Evolutionary conservation across 768 basidiomycete genomes (phyloP).

Genomic region (Agaricus blazei): DNA sequence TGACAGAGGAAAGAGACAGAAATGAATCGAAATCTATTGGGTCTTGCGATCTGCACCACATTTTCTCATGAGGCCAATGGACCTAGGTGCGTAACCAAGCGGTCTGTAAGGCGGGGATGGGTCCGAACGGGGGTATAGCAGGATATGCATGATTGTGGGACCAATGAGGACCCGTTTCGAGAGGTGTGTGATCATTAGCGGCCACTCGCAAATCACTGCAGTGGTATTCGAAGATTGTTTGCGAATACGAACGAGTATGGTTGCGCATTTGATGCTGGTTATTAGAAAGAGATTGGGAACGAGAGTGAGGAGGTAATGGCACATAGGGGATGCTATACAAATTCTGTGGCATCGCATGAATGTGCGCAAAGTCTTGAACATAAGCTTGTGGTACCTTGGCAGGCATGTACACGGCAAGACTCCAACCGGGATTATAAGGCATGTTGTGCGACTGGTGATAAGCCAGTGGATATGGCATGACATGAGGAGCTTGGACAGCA

Average conservation of each 20-base stretch:
- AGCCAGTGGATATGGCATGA: conserved; percentile 29
- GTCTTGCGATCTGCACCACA: conserved; percentile 5
- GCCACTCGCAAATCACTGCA: conserved; percentile 42
- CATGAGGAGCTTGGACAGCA: conserved; percentile 52
- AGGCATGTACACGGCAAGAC: conserved; percentile 24
- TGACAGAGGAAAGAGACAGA: conserved; percentile 14
- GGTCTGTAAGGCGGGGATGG: conserved; percentile 36
- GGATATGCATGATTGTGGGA: conserved; percentile 32
- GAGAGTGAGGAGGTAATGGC: conserved; percentile 40
- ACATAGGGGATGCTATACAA: conserved; percentile 30
- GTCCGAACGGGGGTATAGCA: conserved; percentile 35
- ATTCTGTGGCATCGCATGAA: conserved; percentile 29
- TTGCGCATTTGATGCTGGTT: conserved; percentile 39
- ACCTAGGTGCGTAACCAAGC: conserved; percentile 14
- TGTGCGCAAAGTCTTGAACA: conserved; percentile 29
- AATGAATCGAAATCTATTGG: conserved; percentile 21
- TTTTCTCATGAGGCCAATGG: conserved; percentile 8
- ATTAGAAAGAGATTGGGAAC: conserved; percentile 53
- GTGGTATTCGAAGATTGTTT: conserved; percentile 50
- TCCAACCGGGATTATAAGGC: conserved; percentile 37
- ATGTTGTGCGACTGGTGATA: conserved; percentile 30
- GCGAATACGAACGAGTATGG: conserved; percentile 57
- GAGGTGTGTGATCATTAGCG: conserved; percentile 34
- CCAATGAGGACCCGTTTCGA: conserved; percentile 40
- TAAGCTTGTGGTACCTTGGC: conserved; percentile 35